A percentile compares a stretch with the other conserved stretches of the same genome.
Evolutionary conservation across 2,329 filamentous ascomycete species (phyloP).

Genomic region (Aspergillus sp.): DNA sequence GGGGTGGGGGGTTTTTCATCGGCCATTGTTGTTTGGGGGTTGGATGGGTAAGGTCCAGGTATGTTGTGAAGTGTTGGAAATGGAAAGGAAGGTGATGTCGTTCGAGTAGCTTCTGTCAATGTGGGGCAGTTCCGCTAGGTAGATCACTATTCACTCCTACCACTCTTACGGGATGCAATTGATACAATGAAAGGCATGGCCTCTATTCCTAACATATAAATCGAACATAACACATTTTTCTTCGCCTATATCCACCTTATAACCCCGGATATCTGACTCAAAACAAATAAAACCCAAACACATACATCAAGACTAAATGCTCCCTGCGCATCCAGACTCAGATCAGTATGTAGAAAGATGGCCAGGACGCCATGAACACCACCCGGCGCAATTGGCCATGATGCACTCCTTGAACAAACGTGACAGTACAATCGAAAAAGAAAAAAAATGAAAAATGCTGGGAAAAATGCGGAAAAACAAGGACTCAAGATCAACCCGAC

Average conservation of each 20-base stretch:
- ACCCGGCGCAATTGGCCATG: neutral
- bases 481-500: neutral
- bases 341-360: neutral
- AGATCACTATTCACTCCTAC: too few relatives aligned
- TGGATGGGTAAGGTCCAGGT: neutral
- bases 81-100: neutral
- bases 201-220: neutral
- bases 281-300: neutral
- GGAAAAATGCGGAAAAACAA: neutral
- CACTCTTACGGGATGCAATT: neutral
- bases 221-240: too few relatives aligned
- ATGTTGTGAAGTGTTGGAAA: neutral
- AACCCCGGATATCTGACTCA: neutral
- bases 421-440: neutral
- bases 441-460: neutral
- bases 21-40: conserved; percentile 17
- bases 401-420: neutral
- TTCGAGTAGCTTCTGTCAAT: conserved; percentile 5
- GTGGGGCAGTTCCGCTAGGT: neutral
- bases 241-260: neutral
- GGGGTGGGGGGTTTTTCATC: conserved; percentile 26
- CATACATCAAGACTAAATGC: neutral
- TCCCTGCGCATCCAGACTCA: neutral
- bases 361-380: neutral
- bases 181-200: neutral